phyloP scores from a whole-genome alignment of 176 grass and related monocot species.

The Oropetium thomaeum region DNA sequence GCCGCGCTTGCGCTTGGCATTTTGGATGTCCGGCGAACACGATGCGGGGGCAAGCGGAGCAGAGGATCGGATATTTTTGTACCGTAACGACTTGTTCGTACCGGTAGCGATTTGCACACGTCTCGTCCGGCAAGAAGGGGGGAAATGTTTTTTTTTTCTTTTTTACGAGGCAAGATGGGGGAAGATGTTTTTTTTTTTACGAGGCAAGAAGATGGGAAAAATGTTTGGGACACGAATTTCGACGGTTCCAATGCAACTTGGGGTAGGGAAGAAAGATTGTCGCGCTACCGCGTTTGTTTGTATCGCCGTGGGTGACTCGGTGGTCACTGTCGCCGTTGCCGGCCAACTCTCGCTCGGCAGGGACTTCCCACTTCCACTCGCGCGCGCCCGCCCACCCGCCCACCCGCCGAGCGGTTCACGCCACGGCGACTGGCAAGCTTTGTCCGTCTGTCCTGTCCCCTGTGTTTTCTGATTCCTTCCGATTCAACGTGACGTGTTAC shows the following conservation, averaged over 20 bases:
- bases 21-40: constrained; percentile 36
- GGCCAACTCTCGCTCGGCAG: not conserved
- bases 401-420: not conserved
- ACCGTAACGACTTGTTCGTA: not conserved
- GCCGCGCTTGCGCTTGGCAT: not conserved
- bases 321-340: not conserved
- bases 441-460: too few relatives aligned
- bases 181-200: not conserved
- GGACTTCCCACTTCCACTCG: not conserved
- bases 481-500: not conserved
- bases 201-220: too few relatives aligned
- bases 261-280: too few relatives aligned
- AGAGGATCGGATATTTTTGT: too few relatives aligned
- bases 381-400: not conserved
- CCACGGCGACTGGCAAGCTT: too few relatives aligned
- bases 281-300: not conserved
- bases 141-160: not conserved
- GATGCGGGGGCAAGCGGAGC: not conserved
- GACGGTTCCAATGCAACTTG: not conserved
- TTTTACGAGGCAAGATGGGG: not conserved
- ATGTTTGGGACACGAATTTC: not conserved
- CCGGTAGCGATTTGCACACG: not conserved
- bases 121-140: not conserved
- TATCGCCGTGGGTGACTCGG: too few relatives aligned
- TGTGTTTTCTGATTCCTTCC: not conserved